Base-by-base conservation (phyloP, 495 filamentous ascomycete genomes). In the Chaetomidium leptoderma region DNA sequence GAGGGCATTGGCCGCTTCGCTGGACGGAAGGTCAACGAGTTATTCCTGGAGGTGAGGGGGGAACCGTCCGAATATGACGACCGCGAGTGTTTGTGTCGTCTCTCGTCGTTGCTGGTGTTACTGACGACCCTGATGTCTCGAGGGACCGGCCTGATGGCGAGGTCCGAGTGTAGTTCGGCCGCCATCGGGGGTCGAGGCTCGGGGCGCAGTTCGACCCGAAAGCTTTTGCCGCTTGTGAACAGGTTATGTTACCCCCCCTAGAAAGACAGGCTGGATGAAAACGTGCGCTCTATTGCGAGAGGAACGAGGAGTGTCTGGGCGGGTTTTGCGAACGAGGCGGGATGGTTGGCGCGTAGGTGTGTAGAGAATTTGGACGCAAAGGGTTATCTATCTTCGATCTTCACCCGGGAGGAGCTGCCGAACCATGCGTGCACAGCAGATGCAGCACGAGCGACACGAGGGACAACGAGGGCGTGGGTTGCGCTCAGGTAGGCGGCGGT, bases 31-130 rank as follows among this genome's bases (percentile, higher is more conserved):
- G 64, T 76, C 51, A 77, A 51, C 14, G 73, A 77, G 59, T 77
- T 78, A 55, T 77, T 78, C 58, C 77, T 69, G 0, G 77, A 78
- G 23, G 70, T 64, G 24, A 78, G 72, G n/a, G 76, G 76, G 5
- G 77, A 80, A 19, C 63, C 66, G 29, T 80, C 77, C 35, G 77
- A 78, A 53, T 80, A 78, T 4, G 77, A 80, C 35, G 77, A 80
- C 35, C 77, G 65, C n/a, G 77, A 77, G 62, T 80, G 77, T 52
- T 80, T 80, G 64, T 80, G 77, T 58, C 71, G 66, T 54, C 67
- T 69, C 44, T 70, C 65, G 59, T 67, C 35, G 65, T 53, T 60
- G 63, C 64, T 60, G 45, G 50, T 59, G 35, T 62, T 72, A 47
- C 64, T 65, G 59, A 73, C 72, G 33, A 70, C 71, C 48, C 65